Base-by-base conservation (phyloP, 495 filamentous ascomycete genomes). In the Penicillium argentinense region DNA sequence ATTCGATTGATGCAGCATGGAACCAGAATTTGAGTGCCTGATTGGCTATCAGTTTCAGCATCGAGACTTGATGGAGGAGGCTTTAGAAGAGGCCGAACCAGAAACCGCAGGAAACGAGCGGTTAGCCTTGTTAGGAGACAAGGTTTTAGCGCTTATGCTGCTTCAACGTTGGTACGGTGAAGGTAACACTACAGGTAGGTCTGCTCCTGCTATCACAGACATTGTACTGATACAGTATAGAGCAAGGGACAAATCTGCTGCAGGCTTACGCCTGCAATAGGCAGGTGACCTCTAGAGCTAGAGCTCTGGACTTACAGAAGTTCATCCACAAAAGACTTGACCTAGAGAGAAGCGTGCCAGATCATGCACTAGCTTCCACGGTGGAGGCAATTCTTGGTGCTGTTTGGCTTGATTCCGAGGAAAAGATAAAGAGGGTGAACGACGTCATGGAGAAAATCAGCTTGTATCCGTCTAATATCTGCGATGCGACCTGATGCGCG, bases 371-470 rank as follows among this genome's bases (percentile, higher is more conserved):
- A 6, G 37, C 19, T 39, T 23, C 37, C 37, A 24, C 37, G 6
- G 37, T 39, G 37, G 37, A 39, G 19, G 37, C 37, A 39, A 39
- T 39, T 24, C 16, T 39, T 39, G 37, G 16, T 39, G 19, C 37
- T 7, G 37, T 39, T 21, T 39, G 37, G 37, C 37, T 39, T 39
- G 37, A 39, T 39, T 21, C 37, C 11, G 37, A 39, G 19, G 37
- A 39, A 21, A 39, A 21, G 18, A 11, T 12, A 7, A 17, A 39
- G 19, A 39, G 25, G 2, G 37, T 39, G 11, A 39, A 39, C 18
- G 14, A 24, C 7, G 37, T 39, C 5, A 23, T 39, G 17, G 19
- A 23, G 19, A 39, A 39, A 39, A 39, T 39, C 17, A 39, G 37
- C 37, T n/a, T 39, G 19, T 39, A 39, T 24, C 19, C 37, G 5